These are phyloP conservation scores for Quillaja saponaria DNA, from an alignment of 306 rosid species.

Conservation along the genomic window DNA sequence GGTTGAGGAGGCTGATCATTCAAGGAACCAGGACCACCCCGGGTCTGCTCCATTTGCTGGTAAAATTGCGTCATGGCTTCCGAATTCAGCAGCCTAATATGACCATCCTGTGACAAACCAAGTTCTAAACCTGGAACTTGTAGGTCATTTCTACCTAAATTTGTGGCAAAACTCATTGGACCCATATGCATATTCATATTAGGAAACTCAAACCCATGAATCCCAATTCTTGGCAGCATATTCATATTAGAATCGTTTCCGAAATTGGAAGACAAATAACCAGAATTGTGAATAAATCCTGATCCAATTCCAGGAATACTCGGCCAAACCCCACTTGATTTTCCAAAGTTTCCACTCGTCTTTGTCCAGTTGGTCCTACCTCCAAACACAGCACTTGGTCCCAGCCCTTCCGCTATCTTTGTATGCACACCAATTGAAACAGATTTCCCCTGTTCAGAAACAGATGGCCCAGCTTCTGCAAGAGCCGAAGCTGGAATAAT, in stretches of 20 bases:
- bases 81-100: constrained; percentile 44
- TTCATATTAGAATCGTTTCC: constrained; percentile 32
- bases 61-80: constrained; percentile 40
- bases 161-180: constrained; percentile 37
- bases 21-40: constrained; percentile 31
- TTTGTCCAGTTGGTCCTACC: constrained; percentile 42
- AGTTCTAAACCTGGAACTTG: constrained; percentile 54
- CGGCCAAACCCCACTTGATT: constrained; percentile 52
- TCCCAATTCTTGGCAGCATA: constrained; percentile 40
- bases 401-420: constrained; percentile 34
- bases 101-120: constrained; percentile 55
- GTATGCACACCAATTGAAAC: constrained; percentile 37
- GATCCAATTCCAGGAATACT: constrained; percentile 35
- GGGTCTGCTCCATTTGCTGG: constrained; percentile 44
- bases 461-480: constrained; percentile 36
- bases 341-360: constrained; percentile 38
- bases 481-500: constrained; percentile 49
- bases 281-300: constrained; percentile 37
- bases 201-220: constrained; percentile 45
- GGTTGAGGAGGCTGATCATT: constrained; percentile 18
- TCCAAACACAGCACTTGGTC: constrained; percentile 21
- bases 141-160: constrained; percentile 33
- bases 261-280: constrained; percentile 20
- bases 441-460: constrained; percentile 47
- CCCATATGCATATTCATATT: constrained; percentile 46